Evolutionary conservation across 1,139 yeast species (phyloP), one percentile per base, ranked within the genome.

Genomic region (Pichia sp.): DNA sequence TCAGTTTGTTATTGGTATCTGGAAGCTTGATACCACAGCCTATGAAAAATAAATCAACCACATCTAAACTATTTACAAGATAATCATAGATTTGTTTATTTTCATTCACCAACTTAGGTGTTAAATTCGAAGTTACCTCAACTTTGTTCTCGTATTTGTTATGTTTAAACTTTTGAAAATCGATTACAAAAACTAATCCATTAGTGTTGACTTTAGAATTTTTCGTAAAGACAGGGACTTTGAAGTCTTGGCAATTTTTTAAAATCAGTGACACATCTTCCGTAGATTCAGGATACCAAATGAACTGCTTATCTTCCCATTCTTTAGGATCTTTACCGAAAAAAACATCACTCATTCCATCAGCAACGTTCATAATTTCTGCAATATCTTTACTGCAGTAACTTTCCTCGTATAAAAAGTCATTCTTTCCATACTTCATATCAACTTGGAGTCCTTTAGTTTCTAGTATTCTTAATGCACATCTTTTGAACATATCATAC

Each of bases 271-370:
- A 36, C 4, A 55, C 51, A 35, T 56, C 53, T 12, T 48, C 39
- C 1, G 59, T 49, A 8, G 44, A 37, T 26, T 46, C 44, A 2
- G 60, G 60, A 31, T 45, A 47, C 34, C 54, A 36, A 6, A 39
- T 36, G 37, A 49, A 55, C 11, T 34, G 20, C 32, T 45, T 49
- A 15, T 30, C 39, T n/a, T 52, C 47, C 35, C 63, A 50, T 2
- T 64, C 59, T 31, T 60, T 51, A 4, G 71, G 49, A 18, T 61
- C 56, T 20, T 48, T 39, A 0, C 58, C 61, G 37, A 66, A 66
- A 38, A 67, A 60, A 5, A 69, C 52, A 28, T 75, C 72, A 26
- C 69, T 36, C 14, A 69, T 56, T 1, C 67, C 60, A 3, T 71
- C 77, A 1, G 65, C 53, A 3, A 55, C 49, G 52, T 71, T 70